Evolutionary conservation across 2,329 filamentous ascomycete genomes (phyloP), one percentile per base, ranked within the genome.

Genomic region (Penicillium rolfsii): DNA sequence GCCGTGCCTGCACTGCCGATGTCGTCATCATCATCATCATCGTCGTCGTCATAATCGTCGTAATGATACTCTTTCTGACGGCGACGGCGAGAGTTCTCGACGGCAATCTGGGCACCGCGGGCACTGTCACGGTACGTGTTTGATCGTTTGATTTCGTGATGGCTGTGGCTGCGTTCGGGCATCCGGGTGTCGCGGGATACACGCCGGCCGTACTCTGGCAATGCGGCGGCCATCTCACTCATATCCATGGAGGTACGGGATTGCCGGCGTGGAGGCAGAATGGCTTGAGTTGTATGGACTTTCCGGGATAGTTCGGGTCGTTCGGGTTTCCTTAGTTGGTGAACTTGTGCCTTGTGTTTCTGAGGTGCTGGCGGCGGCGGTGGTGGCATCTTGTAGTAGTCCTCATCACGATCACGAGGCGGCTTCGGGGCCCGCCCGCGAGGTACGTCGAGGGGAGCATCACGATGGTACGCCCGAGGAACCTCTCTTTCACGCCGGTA

Each of bases 351-450:
- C 54, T 67, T 74, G 38, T 63, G 56, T 57, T 72, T 76, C 22
- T 67, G 57, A 5, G 73, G 72, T n/a, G 74, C 74, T 8, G 75
- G 77, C 28, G 36, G 52, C 40, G 73, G 73, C 14, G 78, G 77
- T 5, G 76, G 79, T 48, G 77, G 77, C 76, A 80, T 79, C 55
- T 68, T 74, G 61, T 79, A 77, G 55, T 71, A 79, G 50, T 80
- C 79, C 58, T 80, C 78, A 46, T 77, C 76, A 73, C 70, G 52
- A 46, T 77, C 76, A 73, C 70, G 52, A 69, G 71, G 12, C 60
- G 66, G 49, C 69, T 71, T 58, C 71, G 67, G n/a, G 73, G 65
- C 68, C 24, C 74, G 72, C 4, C 69, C 67, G 40, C 73, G 58
- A 12, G 61, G 53, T 40, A 28, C 56, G 3, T 62, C 60, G 41